phyloP scores from a whole-genome alignment of 345 rosid species.

The Chamaenerion angustifolium region DNA sequence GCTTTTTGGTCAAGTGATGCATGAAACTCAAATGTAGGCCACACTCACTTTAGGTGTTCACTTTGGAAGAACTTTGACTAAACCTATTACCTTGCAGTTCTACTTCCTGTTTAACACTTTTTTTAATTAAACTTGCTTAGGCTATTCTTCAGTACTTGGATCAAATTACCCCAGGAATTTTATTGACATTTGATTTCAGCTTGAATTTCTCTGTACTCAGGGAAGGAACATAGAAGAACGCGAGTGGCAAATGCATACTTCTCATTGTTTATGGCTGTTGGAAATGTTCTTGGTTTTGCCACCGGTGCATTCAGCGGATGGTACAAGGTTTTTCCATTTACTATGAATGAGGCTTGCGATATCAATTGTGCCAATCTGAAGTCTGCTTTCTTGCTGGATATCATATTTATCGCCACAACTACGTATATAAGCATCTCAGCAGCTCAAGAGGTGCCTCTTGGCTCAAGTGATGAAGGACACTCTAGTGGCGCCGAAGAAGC shows the following conservation, averaged over 20 bases:
- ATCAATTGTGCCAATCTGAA: slow-evolving; percentile 83
- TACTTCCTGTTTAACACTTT: too few species aligned
- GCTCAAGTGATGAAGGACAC: slow-evolving; percentile 26
- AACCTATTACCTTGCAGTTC: too few species aligned
- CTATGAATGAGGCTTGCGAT: slow-evolving; percentile 60
- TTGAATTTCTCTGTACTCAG: slow-evolving; percentile 28
- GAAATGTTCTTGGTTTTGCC: slow-evolving; percentile 88
- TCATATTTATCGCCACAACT: slow-evolving; percentile 50
- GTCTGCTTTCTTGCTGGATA: slow-evolving; percentile 78
- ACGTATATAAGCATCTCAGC: slow-evolving; percentile 50
- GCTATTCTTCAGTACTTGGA: too few species aligned
- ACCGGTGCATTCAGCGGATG: slow-evolving; percentile 83
- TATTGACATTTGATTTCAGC: slow-evolving; percentile 10
- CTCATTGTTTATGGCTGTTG: slow-evolving; percentile 85
- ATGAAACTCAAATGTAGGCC: too few species aligned
- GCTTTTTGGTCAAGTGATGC: too few species aligned
- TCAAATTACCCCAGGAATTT: neutral
- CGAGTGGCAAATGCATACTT: slow-evolving; percentile 93
- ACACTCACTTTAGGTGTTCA: neutral
- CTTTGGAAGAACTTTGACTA: neutral
- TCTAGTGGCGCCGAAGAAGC: slow-evolving; percentile 54
- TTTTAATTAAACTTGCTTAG: too few species aligned
- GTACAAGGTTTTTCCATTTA: slow-evolving; percentile 72
- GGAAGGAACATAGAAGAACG: slow-evolving; percentile 76
- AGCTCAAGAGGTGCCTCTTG: slow-evolving; percentile 55